Conservation (phyloP, 2,329 filamentous ascomycete species). For the Tympanopsis confertula region DNA sequence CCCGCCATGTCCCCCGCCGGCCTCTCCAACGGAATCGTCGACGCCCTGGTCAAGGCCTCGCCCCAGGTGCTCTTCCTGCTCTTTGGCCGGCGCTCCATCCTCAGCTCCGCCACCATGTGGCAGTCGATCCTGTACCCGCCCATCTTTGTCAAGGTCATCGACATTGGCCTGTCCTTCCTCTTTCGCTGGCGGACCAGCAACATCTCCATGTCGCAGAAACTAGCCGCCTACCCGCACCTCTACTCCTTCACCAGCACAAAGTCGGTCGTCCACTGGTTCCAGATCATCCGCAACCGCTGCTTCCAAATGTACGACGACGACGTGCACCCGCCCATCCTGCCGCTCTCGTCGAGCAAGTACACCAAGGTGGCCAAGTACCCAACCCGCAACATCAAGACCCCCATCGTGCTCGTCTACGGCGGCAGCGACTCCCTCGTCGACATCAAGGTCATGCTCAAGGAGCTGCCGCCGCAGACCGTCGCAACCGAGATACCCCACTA, state of each 20-base stretch:
- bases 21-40: constrained; percentile 78
- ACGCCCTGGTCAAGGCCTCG: constrained; percentile 84
- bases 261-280: constrained; percentile 97
- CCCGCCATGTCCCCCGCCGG: constrained; percentile 94
- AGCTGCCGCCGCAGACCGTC: constrained; percentile 73
- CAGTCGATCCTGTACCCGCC: constrained; percentile 90
- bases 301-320: constrained; percentile 99
- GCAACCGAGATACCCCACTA: constrained; percentile 84
- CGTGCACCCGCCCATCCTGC: constrained; percentile 62
- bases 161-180: constrained; percentile 67
- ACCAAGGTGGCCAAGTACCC: constrained; percentile 95
- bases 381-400: constrained; percentile 91
- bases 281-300: constrained; percentile 89
- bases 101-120: constrained; percentile 93
- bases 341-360: constrained; percentile 66
- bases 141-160: constrained; percentile 80
- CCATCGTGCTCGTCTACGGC: constrained; percentile 84
- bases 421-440: constrained; percentile 89
- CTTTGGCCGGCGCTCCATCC: constrained; percentile 81
- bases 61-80: constrained; percentile 85
- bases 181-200: constrained; percentile 85
- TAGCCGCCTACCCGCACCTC: constrained; percentile 87
- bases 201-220: constrained; percentile 76
- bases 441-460: constrained; percentile 81
- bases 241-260: constrained; percentile 97